Evolutionary conservation across 1,284 basidiomycete genomes (phyloP), one percentile per base, ranked within the genome.

Genomic region (Ceratobasidium sp.): DNA sequence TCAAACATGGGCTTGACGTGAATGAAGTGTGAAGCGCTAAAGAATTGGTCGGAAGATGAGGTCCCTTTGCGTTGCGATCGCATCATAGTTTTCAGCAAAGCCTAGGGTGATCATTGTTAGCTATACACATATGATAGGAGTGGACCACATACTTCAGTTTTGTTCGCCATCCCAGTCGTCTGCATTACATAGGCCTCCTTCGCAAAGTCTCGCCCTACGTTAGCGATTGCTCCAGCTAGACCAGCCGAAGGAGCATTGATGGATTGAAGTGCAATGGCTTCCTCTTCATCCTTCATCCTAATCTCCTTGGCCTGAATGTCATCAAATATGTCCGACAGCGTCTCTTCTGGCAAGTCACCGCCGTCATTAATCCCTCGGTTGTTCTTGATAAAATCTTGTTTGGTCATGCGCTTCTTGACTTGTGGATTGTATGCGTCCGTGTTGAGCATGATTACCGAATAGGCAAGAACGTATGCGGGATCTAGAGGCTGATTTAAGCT

Each of bases 1-100:
- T 98, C 96, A 81, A 99, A 98, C 97, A 99, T 99, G 51, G 96
- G 96, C 42, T 91, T 89, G 77, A 98, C 96, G 82, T 99, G 97
- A 78, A 98, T 90, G 79, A 96, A 94, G 81, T 98, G 94, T 0
- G 95, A 97, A 0, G 97, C 97, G 80, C 94, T 94, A 85, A 96
- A 97, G 85, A 95, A 99, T 79, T 96, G 93, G 79, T 97, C 94
- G 39, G 87, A 89, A 10, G 86, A 85, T 1, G 91, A 90, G 26
- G 81, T 82, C 3, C 91, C 89, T 81, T 93, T 93, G 23, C 94
- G 89, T 82, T 97, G 95, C 26, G 94, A 90, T 39, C 93, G 91
- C 86, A 96, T 93, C 87, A 98, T 89, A 0, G 94, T 95, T 81
- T 89, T 91, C 86, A 98, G 95, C 76, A 98, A 86, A 0, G 95